Base-by-base conservation (phyloP, 768 basidiomycete species). In the Tremella mesenterica region DNA sequence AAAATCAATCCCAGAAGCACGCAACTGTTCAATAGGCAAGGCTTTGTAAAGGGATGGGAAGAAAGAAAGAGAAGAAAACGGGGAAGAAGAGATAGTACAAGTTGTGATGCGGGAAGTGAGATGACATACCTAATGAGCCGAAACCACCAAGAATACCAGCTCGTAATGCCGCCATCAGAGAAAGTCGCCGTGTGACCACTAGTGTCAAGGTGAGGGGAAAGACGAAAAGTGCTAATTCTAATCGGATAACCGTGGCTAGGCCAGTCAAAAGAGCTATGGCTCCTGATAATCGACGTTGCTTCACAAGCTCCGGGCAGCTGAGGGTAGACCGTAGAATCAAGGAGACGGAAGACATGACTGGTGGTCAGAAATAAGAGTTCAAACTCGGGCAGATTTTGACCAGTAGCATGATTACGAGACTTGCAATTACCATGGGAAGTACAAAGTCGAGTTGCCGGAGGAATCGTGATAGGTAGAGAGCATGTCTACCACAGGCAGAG, bases 141-240 rank as follows among this genome's bases (percentile, higher is more conserved):
- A 65, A 56, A 25, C 69, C 70, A 23, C 67, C 67, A 20, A 66
- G 45, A 13, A 60, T 54, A 8, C 64, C 69, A 13, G 57, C 48
- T 5, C 23, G 5, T 12, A 68, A 12, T 13, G 44, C 69, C 27
- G 53, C 53, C 0, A 30, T 14, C 8, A 70, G 14, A 13, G 48
- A 68, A 10, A 78, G 73, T 55, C 78, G 74, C 18, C 59, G 31
- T 13, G 28, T 38, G 1, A 62, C 3, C 4, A 71, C 57, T 30
- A 74, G 58, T 0, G 59, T 76, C 0, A 93, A 54, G 0, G 84
- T 81, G 0, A 72, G 80, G 2, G 71, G 66, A 0, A 65, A 44
- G 0, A 89, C 77, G 4, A 96, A 75, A 2, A 85, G 75, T 0
- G 78, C 79, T 1, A 95, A 67, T 71, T 99, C 95, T 0, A 86